These are phyloP conservation scores for Gnomoniopsis smithogilvyi DNA, from an alignment of 2,329 filamentous ascomycete species.

Conservation along the genomic window DNA sequence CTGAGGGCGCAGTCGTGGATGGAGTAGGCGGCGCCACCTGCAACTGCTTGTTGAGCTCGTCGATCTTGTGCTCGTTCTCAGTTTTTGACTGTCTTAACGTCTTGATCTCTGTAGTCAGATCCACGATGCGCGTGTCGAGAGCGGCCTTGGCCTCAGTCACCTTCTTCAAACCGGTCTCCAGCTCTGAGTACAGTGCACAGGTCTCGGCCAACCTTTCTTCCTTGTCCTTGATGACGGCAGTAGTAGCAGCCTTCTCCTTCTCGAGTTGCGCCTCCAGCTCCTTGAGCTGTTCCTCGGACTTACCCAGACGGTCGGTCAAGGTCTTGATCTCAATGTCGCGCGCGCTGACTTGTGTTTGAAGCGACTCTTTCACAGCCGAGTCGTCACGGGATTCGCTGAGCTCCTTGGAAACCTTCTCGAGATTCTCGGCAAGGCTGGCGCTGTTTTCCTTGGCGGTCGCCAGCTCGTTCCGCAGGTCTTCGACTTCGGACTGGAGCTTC, in stretches of 20 bases:
- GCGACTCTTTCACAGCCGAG: conserved; percentile 36
- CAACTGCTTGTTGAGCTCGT: conserved; percentile 37
- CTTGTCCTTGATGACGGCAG: conserved; percentile 28
- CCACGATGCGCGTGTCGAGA: conserved; percentile 42
- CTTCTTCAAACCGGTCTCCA: conserved; percentile 38
- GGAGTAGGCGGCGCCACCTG: conserved; percentile 25
- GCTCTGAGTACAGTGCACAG: conserved; percentile 31
- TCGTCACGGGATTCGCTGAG: conserved; percentile 47
- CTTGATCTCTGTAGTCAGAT: conserved; percentile 43
- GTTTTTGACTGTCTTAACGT: conserved; percentile 34
- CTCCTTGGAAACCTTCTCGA: conserved; percentile 66
- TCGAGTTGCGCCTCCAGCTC: conserved; percentile 37
- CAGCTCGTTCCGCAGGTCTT: conserved; percentile 66
- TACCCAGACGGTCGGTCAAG: conserved; percentile 46
- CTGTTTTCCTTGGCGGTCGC: conserved; percentile 68
- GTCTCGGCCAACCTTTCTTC: conserved; percentile 33
- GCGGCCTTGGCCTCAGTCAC: conserved; percentile 34
- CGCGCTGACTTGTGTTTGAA: conserved; percentile 49
- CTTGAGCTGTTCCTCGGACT: conserved; percentile 41
- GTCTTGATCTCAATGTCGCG: conserved; percentile 45
- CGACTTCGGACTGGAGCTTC: conserved; percentile 66
- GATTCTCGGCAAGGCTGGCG: conserved; percentile 59
- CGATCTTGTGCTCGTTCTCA: conserved; percentile 38
- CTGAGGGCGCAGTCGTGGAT: conserved; percentile 15
- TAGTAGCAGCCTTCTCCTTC: conserved; percentile 22